phyloP scores from a whole-genome alignment of 345 rosid species.

The Isatis tinctoria region DNA sequence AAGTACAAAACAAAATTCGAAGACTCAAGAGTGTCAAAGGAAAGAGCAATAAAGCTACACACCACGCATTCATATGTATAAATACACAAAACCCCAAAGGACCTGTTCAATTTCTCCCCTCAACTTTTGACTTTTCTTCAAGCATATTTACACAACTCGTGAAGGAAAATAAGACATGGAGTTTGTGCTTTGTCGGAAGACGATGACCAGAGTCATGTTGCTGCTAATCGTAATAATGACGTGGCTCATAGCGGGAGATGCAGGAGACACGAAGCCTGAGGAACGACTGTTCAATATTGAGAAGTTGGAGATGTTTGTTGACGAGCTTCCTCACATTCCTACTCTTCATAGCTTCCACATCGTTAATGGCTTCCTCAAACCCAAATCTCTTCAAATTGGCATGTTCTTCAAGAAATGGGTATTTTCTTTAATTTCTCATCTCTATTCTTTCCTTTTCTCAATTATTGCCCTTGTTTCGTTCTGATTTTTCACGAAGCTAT shows the following conservation, averaged over 20 bases:
- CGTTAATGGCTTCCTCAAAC: conserved; percentile 36
- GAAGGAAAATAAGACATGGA: conserved; percentile 4
- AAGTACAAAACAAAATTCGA: background rate
- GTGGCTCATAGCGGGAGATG: conserved; percentile 28
- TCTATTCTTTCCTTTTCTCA: background rate
- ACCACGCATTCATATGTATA: conserved; percentile 18
- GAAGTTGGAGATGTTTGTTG: conserved; percentile 69
- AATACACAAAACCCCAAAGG: conserved; percentile 24
- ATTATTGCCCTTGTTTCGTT: background rate
- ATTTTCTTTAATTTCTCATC: background rate
- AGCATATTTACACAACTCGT: background rate
- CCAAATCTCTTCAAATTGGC: conserved; percentile 61
- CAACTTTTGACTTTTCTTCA: conserved; percentile 20
- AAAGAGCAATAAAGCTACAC: background rate
- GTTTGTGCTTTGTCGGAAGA: background rate
- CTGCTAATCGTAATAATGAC: background rate
- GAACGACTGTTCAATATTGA: conserved; percentile 33
- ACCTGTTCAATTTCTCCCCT: conserved; percentile 15
- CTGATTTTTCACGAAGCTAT: background rate
- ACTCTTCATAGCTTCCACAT: conserved; percentile 44
- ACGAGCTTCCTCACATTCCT: conserved; percentile 67
- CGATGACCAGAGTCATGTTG: conserved; percentile 12
- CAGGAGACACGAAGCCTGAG: conserved; percentile 22
- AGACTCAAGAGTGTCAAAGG: conserved; percentile 8
- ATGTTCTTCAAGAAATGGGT: conserved; percentile 83